Conservation (phyloP, 768 basidiomycete species). For the Hypholoma fasciculare region DNA sequence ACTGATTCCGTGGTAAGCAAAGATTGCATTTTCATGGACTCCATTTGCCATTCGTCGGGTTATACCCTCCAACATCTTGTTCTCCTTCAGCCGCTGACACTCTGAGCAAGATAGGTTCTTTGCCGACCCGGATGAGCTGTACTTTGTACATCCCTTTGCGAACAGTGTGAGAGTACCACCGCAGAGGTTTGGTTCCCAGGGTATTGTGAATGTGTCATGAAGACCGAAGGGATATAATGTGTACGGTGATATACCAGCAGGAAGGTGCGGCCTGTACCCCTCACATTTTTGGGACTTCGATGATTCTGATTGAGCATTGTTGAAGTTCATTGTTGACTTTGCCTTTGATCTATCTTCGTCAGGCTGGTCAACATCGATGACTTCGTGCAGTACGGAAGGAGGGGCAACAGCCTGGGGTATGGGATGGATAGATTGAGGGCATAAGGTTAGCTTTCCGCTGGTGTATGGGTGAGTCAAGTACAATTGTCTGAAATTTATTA, state of each 20-base stretch:
- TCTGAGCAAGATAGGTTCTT: neutral
- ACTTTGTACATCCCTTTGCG: neutral
- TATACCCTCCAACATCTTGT: conserved; percentile 5
- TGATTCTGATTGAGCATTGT: no score
- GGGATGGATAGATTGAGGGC: no score
- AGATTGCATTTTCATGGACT: conserved; percentile 1
- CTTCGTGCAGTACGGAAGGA: no score
- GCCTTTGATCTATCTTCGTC: no score
- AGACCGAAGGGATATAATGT: neutral
- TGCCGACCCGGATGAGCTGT: no score
- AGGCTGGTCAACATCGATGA: no score
- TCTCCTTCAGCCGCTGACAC: conserved; percentile 4
- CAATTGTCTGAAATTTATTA: no score
- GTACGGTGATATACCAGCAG: neutral
- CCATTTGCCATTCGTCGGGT: neutral
- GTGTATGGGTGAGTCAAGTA: no score
- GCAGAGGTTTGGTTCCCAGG: neutral
- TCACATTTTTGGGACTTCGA: no score
- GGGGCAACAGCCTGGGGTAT: no score
- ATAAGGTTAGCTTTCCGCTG: no score
- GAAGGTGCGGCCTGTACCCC: neutral
- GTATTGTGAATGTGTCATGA: neutral
- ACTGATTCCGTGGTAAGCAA: conserved; percentile 4
- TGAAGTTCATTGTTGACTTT: no score
- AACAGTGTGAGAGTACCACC: neutral